Evolutionary conservation across 2,329 filamentous ascomycete genomes (phyloP).

Genomic region (Clonostachys rhizophaga): DNA sequence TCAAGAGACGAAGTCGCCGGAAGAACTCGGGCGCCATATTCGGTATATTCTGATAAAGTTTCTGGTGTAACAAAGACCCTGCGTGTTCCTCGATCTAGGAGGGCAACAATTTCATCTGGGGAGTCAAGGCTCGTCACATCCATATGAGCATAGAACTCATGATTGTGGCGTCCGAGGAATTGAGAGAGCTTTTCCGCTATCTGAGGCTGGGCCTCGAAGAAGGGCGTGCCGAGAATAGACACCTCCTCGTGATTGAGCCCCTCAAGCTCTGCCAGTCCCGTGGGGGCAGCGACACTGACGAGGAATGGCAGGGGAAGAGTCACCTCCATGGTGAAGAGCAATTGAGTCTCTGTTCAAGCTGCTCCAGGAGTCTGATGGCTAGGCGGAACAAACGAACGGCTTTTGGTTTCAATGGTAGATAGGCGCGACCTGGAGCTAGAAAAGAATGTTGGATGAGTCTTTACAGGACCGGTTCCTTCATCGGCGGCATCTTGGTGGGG

Average conservation of each 20-base stretch:
- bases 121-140: conserved; percentile 69
- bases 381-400: not conserved
- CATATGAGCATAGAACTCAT: conserved; percentile 62
- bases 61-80: conserved; percentile 77
- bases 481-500: conserved; percentile 4
- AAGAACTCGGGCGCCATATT: conserved; percentile 52
- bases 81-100: conserved; percentile 80
- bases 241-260: conserved; percentile 54
- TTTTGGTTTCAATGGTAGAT: not conserved
- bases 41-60: conserved; percentile 56
- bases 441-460: not conserved
- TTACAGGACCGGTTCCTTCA: conserved; percentile 1
- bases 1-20: conserved; percentile 42
- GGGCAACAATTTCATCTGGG: conserved; percentile 67
- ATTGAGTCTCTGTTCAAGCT: not conserved
- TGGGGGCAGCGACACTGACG: conserved; percentile 48
- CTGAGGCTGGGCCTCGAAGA: conserved; percentile 48
- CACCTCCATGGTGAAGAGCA: conserved; percentile 48
- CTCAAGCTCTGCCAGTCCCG: conserved; percentile 39
- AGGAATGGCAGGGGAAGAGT: conserved; percentile 61
- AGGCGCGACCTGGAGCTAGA: not conserved
- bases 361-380: conserved; percentile 1
- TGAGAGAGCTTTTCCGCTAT: conserved; percentile 38
- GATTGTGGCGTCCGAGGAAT: conserved; percentile 43
- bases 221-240: conserved; percentile 52